Evolutionary conservation across 2,329 filamentous ascomycete genomes (phyloP), one percentile per base, ranked within the genome.

Genomic region (Xylaria hypoxylon): DNA sequence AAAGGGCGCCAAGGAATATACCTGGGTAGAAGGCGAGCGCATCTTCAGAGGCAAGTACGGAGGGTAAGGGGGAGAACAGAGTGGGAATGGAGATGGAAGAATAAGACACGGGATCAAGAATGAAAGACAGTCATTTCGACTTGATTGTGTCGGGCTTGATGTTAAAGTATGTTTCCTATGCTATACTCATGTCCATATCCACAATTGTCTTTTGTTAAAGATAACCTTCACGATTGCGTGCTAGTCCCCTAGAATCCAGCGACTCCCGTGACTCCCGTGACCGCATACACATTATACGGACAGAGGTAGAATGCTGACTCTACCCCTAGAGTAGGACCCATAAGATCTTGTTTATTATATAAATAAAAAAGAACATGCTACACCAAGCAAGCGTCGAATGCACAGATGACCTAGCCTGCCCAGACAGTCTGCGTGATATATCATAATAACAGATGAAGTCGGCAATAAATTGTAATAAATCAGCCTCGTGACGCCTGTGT

Each of bases 131-230:
- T 8, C n/a, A 35, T 57, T 31, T 17, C 17, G 10, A 47, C 50
- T 19, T 6, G 28, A 55, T 17, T 24, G 17, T 31, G 31, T 38
- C 3, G n/a, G 45, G 5, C 19, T 53, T 17, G 26, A 19, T 44
- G 26, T 42, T 19, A 48, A 44, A 35, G 28, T 35, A 45, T 57
- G 13, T 24, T 47, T 42, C 28, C 24, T 59, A 55, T 40, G 22
- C 35, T 48, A 51, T 56, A 44, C 50, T 57, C 40, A 50, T 50
- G 22, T 35, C 38, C 51, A 56, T 52, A 31, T 38, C 40, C 33
- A 26, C n/a, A 28, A 17, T 47, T 8, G 6, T 22, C 31, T n/a
- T 31, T n/a, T 24, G 24, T 22, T 56, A 44, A 26, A 19, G 15
- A 52, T 50, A 15, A 19, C 31, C 15, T 28, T 52, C 10, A 50